phyloP scores from a whole-genome alignment of 768 basidiomycete genomes.

The Lanmaoa rubissima region DNA sequence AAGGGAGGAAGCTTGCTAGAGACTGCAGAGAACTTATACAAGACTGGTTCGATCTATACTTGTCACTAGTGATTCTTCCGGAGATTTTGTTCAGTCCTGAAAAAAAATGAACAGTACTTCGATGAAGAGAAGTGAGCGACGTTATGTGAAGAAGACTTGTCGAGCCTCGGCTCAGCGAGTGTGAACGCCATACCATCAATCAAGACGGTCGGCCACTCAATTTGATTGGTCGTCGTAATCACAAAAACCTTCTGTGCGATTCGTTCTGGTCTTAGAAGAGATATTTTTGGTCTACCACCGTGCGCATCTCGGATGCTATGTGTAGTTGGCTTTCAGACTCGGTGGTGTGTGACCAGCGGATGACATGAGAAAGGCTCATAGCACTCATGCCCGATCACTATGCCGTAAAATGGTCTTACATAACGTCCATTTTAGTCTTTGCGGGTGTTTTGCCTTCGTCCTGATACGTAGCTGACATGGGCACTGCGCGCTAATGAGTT shows the following conservation, averaged over 20 bases:
- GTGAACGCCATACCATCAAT: too few relatives aligned
- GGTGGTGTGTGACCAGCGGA: too few relatives aligned
- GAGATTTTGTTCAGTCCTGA: neutral
- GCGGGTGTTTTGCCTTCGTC: neutral
- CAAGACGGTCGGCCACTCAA: too few relatives aligned
- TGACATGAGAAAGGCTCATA: neutral
- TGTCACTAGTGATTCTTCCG: neutral
- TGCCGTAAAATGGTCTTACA: neutral
- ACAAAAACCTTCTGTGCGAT: neutral
- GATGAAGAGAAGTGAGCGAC: too few relatives aligned
- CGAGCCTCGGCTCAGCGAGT: too few relatives aligned
- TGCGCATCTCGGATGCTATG: too few relatives aligned
- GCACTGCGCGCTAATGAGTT: neutral
- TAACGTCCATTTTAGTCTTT: neutral
- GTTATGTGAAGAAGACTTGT: neutral
- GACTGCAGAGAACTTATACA: slow-evolving; percentile 6
- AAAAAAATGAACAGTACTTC: neutral
- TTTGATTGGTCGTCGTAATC: neutral
- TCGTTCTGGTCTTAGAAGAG: neutral
- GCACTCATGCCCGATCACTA: too few relatives aligned
- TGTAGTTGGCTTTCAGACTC: too few relatives aligned
- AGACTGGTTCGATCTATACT: slow-evolving; percentile 12
- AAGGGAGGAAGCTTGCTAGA: slow-evolving; percentile 12
- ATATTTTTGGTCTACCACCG: neutral
- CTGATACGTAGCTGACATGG: too few relatives aligned